Evolutionary conservation across 495 filamentous ascomycete genomes (phyloP).

Genomic region (Daldinia vernicosa): DNA sequence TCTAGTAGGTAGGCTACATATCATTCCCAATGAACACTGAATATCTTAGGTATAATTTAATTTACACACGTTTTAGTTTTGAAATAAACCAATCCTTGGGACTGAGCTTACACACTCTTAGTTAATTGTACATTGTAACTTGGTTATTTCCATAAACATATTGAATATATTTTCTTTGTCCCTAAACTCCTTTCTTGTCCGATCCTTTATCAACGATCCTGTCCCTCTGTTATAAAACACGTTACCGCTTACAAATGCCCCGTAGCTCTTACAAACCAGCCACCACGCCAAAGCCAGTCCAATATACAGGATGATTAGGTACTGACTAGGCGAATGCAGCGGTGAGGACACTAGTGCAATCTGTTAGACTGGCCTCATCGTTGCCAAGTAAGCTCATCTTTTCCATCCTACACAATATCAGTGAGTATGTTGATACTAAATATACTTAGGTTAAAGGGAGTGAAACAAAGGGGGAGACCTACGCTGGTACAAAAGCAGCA

Average conservation of each 20-base stretch:
- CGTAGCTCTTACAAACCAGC: background rate
- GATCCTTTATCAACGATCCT: background rate
- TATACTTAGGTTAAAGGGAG: background rate
- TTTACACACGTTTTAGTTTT: too few relatives aligned
- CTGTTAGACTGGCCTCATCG: slow-evolving; percentile 25
- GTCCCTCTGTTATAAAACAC: background rate
- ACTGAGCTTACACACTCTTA: too few relatives aligned
- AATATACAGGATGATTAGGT: background rate
- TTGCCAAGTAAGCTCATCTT: slow-evolving; percentile 37
- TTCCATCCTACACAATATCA: slow-evolving; percentile 33
- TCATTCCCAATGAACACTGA: too few relatives aligned
- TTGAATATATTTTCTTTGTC: background rate
- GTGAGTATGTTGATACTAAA: background rate
- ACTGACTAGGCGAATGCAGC: slow-evolving; percentile 31
- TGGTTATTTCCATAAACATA: too few relatives aligned
- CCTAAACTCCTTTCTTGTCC: background rate
- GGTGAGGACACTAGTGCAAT: slow-evolving; percentile 33
- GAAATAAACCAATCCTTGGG: too few relatives aligned
- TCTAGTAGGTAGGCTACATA: background rate
- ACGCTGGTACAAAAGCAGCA: slow-evolving; percentile 41
- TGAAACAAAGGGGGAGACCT: background rate
- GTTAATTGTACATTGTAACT: too few relatives aligned
- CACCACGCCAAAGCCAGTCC: background rate
- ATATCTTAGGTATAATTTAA: too few relatives aligned
- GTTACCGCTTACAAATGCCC: background rate